Evolutionary conservation across 139 green algal genomes (phyloP).

Genomic region (Closterium sp.): DNA sequence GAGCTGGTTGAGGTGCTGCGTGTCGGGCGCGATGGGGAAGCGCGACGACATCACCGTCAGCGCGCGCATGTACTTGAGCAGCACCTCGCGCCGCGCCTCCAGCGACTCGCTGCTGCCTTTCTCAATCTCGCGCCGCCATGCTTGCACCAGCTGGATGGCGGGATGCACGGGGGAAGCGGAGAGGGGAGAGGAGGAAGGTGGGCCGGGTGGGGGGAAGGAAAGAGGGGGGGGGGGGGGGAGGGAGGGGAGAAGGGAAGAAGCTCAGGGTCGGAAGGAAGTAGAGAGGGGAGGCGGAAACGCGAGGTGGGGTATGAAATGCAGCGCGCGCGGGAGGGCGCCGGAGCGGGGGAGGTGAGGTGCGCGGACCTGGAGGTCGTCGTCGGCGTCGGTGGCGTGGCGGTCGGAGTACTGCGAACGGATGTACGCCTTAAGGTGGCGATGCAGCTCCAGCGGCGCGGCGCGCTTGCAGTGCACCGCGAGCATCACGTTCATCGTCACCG

Average conservation of each 20-base stretch:
- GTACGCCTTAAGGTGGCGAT: slow-evolving; percentile 32
- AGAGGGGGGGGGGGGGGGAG: too few relatives aligned
- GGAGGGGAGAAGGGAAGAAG: too few relatives aligned
- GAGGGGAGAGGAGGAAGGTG: too few relatives aligned
- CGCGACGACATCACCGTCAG: slow-evolving; percentile 82
- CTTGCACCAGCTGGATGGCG: neutral
- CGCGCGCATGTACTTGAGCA: slow-evolving; percentile 72
- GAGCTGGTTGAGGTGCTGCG: slow-evolving; percentile 60
- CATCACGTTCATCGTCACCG: slow-evolving; percentile 48
- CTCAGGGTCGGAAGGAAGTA: neutral
- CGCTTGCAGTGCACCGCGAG: slow-evolving; percentile 49
- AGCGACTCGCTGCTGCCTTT: slow-evolving; percentile 9
- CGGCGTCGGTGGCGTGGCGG: slow-evolving; percentile 28
- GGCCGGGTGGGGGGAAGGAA: too few relatives aligned
- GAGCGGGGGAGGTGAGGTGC: neutral
- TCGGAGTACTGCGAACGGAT: slow-evolving; percentile 42
- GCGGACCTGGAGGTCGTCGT: slow-evolving; percentile 25
- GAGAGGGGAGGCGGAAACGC: neutral
- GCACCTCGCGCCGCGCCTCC: slow-evolving; percentile 42
- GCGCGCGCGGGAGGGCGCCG: neutral
- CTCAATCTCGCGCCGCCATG: slow-evolving; percentile 42
- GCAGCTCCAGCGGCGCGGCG: slow-evolving; percentile 27
- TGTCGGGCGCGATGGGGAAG: slow-evolving; percentile 83
- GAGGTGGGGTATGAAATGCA: neutral
- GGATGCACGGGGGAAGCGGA: too few relatives aligned